Evolutionary conservation across 2,329 filamentous ascomycete genomes (phyloP), one percentile per base, ranked within the genome.

Genomic region (Fusarium illudens): DNA sequence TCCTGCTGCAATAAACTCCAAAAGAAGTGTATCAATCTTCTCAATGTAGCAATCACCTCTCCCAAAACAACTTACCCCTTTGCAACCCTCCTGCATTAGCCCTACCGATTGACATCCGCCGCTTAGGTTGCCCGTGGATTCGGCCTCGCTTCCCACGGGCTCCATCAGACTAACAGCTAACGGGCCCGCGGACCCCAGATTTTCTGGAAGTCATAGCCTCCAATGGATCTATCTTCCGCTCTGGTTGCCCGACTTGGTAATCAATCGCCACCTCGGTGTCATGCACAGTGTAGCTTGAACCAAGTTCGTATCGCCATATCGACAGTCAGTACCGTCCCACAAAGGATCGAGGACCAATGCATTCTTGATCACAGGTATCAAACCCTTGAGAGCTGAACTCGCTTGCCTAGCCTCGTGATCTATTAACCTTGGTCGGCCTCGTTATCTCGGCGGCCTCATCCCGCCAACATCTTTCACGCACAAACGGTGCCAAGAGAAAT

Each of bases 191-290:
- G 25, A 17, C 52, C 60, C 49, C 34, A 20, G 17, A 57, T 50
- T 68, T 67, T 65, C 60, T 54, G 65, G 67, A 69, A 15, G 57
- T 27, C 44, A 48, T 29, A n/a, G n/a, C 27, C 44, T 19, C 25
- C 12, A 32, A 58, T 37, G 56, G 62, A 15, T 48, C 42, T 39
- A 39, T 22, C 51, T 39, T 33, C 51, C 34, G 42, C 36, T 29
- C 33, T 56, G 27, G 54, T 58, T 70, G 54, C 67, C 57, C 59
- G 62, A 56, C 12, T 55, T 36, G 46, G 39, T 36, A 58, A 15
- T 34, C 20, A n/a, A n/a, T 42, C 20, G 7, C 20, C 4, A 42
- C 8, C 37, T 22, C 20, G 4, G 19, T 13, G 19, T 22, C 37
- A n/a, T 44, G 10, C 39, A n/a, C 22, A 9, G 20, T n/a, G 22